Percentiles rank a stretch among this genome's conserved stretches.
phyloP scores from a whole-genome alignment of 2,329 filamentous ascomycete genomes.

The Tolypocladium inflatum region DNA sequence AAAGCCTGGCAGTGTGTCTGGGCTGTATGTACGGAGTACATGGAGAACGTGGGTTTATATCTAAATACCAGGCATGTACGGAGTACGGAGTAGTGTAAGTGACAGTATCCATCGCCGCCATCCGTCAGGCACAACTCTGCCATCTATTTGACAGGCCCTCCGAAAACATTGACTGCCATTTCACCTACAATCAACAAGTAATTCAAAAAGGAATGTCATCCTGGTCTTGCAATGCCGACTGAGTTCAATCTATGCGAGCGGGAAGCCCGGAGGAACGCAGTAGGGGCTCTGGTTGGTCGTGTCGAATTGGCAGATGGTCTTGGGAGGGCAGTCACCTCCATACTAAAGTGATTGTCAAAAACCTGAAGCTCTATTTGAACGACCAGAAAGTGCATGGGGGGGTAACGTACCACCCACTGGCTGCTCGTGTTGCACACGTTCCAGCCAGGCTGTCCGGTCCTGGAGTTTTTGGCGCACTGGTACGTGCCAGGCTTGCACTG shows the following conservation, averaged over 20 bases:
- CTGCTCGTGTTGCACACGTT: neutral
- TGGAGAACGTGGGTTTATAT: neutral
- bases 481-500: neutral
- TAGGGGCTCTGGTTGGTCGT: neutral
- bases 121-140: neutral
- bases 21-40: neutral
- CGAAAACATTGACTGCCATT: neutral
- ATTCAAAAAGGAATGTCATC: neutral
- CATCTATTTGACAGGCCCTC: neutral
- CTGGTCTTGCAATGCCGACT: neutral
- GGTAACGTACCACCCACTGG: neutral
- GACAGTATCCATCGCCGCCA: neutral
- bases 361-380: neutral
- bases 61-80: neutral
- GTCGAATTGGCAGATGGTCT: neutral
- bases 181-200: neutral
- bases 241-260: neutral
- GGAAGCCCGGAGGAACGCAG: neutral
- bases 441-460: neutral
- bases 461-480: neutral
- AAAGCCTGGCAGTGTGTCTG: too few species aligned
- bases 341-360: neutral
- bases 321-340: neutral
- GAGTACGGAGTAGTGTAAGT: neutral
- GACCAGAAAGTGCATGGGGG: neutral